These are phyloP conservation scores for Ophiostoma ips DNA, from an alignment of 2,329 filamentous ascomycete species.

Conservation along the genomic window DNA sequence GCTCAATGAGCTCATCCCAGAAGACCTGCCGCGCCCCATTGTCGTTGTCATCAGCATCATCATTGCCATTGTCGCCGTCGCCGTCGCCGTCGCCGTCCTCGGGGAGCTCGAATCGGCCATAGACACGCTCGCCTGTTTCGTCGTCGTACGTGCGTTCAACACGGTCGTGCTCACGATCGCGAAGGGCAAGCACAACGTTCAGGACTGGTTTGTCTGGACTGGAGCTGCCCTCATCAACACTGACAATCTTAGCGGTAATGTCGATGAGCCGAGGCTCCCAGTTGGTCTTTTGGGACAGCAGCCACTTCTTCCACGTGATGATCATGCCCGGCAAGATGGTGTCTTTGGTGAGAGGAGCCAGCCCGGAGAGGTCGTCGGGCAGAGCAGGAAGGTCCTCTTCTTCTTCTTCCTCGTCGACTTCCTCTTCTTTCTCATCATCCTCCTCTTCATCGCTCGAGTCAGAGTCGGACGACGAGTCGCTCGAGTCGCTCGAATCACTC, in stretches of 20 bases:
- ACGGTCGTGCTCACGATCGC: constrained; percentile 45
- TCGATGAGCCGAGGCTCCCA: constrained; percentile 52
- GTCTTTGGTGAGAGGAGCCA: constrained; percentile 35
- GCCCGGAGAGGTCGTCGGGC: constrained; percentile 39
- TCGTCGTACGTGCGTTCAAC: constrained; percentile 49
- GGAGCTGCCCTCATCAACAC: constrained; percentile 24
- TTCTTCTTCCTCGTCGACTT: background rate
- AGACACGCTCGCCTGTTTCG: constrained; percentile 56
- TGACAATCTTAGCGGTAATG: constrained; percentile 51
- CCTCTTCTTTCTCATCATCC: background rate
- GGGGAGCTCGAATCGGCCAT: constrained; percentile 65
- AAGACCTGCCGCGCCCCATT: constrained; percentile 45
- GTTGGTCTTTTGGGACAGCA: constrained; percentile 45
- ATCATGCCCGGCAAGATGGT: constrained; percentile 45
- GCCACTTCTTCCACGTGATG: constrained; percentile 53
- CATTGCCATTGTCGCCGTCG: constrained; percentile 38
- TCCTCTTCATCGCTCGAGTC: background rate
- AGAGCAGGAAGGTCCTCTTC: constrained; percentile 49
- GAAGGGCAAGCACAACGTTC: constrained; percentile 50
- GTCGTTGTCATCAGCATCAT: constrained; percentile 27
- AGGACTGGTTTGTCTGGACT: constrained; percentile 35
- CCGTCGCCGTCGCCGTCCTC: constrained; percentile 39
- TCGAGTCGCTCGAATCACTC: background rate
- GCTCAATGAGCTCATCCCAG: constrained; percentile 52
- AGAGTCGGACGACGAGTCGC: background rate